These are phyloP conservation scores for Rauvolfia tetraphylla DNA, from an alignment of 257 asterid species.

Conservation along the genomic window DNA sequence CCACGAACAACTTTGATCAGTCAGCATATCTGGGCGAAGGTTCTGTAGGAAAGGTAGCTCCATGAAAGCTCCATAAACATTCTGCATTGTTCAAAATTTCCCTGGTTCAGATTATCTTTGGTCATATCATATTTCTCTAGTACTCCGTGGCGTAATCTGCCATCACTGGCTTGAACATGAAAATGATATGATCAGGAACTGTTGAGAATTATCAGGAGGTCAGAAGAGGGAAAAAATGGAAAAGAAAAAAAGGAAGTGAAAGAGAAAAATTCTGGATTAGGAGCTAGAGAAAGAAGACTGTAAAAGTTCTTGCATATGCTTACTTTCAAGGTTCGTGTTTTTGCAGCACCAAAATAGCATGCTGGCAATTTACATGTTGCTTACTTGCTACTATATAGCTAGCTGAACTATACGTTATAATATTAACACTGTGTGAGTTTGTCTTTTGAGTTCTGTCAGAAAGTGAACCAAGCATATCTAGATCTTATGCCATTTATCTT, in stretches of 20 bases:
- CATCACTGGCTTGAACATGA: neutral
- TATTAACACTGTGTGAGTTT: neutral
- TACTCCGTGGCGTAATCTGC: neutral
- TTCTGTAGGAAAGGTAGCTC: constrained; percentile 72
- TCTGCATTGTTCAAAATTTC: neutral
- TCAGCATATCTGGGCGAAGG: constrained; percentile 76
- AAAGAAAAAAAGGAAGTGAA: neutral
- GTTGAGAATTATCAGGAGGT: neutral
- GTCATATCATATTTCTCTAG: neutral
- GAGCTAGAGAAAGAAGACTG: too few species aligned
- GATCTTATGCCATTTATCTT: neutral
- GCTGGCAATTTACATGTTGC: neutral
- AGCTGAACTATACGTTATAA: neutral
- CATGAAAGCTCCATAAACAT: constrained; percentile 10
- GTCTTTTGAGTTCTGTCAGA: neutral
- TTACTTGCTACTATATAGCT: neutral
- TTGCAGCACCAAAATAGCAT: neutral
- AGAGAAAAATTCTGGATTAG: too few species aligned
- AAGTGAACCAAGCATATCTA: neutral
- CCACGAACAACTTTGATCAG: constrained; percentile 63
- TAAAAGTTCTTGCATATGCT: too few species aligned
- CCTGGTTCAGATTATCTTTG: neutral
- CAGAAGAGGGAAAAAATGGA: neutral
- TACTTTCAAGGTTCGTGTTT: neutral
- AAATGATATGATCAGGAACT: neutral